Base-by-base conservation (phyloP, 139 green algal species). In the Trebouxia sp. region DNA sequence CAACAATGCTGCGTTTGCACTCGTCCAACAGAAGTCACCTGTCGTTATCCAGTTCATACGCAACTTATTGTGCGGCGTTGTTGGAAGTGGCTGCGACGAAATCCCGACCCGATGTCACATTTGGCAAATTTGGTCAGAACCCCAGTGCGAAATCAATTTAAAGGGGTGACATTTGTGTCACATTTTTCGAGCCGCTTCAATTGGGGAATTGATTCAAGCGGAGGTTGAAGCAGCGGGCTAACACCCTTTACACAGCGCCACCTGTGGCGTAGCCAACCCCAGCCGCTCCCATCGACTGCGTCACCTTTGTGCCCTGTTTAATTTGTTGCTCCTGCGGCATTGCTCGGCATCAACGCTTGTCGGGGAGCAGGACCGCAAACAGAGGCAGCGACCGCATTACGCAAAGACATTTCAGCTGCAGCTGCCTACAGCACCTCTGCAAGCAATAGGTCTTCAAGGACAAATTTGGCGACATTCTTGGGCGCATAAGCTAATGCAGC, bases 221-320 rank as follows among this genome's bases (percentile, higher is more conserved):
- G 32, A 45, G 6, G 62, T 72, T 72, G 62, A 72, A 43, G 62
- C 62, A 72, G 62, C 62, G 62, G 62, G 62, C 62, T 72, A 45
- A 72, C 62, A 72, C 62, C 58, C 56, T 32, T 8, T 38, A 65
- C 24, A 65, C 55, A 43, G 37, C 62, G 62, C 62, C 62, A 72
- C 62, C 62, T 72, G 62, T 72, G 62, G n/a, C 55, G 55, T 12
- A 66, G 55, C n/a, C 35, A 66, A 28, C 62, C 58, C 32, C 58
- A 43, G 42, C 32, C 58, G 35, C 35, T 72, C 32, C 30, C n/a
- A 8, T 35, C 30, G 30, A n/a, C 30, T 45, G 14, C 11, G 32
- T n/a, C n/a, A n/a, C n/a, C n/a, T n/a, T n/a, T n/a, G n/a, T n/a
- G n/a, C n/a, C n/a, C n/a, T n/a, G n/a, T n/a, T n/a, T n/a, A n/a